These are phyloP conservation scores for Kwoniella sp. DNA, from an alignment of 768 basidiomycete genomes.

Conservation along the genomic window DNA sequence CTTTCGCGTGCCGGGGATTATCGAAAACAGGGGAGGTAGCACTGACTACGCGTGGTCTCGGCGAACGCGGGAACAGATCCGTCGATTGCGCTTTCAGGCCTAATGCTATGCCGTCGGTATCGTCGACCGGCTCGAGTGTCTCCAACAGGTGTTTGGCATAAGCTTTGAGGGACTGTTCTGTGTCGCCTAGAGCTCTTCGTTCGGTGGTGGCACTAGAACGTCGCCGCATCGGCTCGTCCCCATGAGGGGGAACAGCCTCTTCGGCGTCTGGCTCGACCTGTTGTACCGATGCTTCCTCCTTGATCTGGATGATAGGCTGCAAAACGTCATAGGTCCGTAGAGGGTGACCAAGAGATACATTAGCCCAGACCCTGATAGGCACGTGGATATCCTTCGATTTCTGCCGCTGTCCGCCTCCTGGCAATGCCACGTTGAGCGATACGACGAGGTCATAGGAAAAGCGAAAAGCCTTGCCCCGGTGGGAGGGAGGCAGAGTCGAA, in stretches of 20 bases:
- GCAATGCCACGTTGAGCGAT: slow-evolving; percentile 59
- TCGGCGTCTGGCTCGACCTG: slow-evolving; percentile 11
- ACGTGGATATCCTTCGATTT: slow-evolving; percentile 65
- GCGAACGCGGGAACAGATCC: too few species aligned
- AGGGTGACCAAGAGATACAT: slow-evolving; percentile 63
- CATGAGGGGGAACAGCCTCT: neutral
- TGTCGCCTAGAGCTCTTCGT: slow-evolving; percentile 14
- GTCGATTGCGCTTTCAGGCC: too few species aligned
- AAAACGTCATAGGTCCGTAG: slow-evolving; percentile 73
- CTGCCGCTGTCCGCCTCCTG: slow-evolving; percentile 50
- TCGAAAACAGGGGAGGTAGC: slow-evolving; percentile 9
- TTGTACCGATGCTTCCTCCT: slow-evolving; percentile 47
- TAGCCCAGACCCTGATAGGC: slow-evolving; percentile 83
- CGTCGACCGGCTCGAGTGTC: slow-evolving; percentile 24
- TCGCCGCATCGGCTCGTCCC: neutral
- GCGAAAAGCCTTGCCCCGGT: slow-evolving; percentile 71
- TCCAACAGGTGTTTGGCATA: slow-evolving; percentile 47
- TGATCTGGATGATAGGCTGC: slow-evolving; percentile 62
- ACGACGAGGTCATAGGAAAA: slow-evolving; percentile 90
- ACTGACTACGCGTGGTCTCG: slow-evolving; percentile 9
- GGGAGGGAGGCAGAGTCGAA: slow-evolving; percentile 79
- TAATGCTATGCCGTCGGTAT: too few species aligned
- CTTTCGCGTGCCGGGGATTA: neutral
- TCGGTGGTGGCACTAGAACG: slow-evolving; percentile 5
- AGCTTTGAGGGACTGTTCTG: slow-evolving; percentile 33